These are phyloP conservation scores for Colletotrichum melonis DNA, from an alignment of 2,329 filamentous ascomycete genomes.

Conservation along the genomic window DNA sequence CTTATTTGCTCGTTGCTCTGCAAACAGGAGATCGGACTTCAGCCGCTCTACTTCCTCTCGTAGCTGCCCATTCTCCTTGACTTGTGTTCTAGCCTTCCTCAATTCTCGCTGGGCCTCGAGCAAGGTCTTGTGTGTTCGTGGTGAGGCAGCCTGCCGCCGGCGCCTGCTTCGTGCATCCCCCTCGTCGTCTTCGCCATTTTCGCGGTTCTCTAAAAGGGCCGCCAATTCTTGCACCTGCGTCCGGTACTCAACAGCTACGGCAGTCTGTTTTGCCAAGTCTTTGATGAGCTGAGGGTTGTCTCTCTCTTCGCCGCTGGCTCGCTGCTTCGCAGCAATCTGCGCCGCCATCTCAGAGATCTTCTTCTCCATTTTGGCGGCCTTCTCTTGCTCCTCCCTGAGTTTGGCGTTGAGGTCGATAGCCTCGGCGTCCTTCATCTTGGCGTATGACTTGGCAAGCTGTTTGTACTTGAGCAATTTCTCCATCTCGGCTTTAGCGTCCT, in stretches of 20 bases:
- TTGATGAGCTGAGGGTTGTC: conserved; percentile 61
- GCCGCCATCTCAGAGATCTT: conserved; percentile 70
- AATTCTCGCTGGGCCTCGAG: conserved; percentile 66
- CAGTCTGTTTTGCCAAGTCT: conserved; percentile 68
- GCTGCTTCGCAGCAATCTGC: conserved; percentile 57
- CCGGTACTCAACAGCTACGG: conserved; percentile 68
- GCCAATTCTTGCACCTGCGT: conserved; percentile 70
- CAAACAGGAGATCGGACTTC: conserved; percentile 59
- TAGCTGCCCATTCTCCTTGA: conserved; percentile 62
- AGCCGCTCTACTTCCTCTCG: conserved; percentile 65
- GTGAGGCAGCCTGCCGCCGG: conserved; percentile 55
- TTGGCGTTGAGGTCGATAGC: conserved; percentile 73
- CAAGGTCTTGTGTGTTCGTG: conserved; percentile 62
- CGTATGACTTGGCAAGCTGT: conserved; percentile 81
- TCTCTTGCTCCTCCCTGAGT: conserved; percentile 75
- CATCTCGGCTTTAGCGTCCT: conserved; percentile 78
- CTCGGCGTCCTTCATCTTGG: conserved; percentile 80
- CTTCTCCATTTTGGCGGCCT: conserved; percentile 72
- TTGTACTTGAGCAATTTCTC: conserved; percentile 84
- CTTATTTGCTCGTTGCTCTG: conserved; percentile 56
- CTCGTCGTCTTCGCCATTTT: conserved; percentile 48
- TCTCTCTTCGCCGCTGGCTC: conserved; percentile 51
- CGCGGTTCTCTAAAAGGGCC: conserved; percentile 56
- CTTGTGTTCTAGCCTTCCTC: conserved; percentile 63
- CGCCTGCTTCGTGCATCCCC: conserved; percentile 45